Base-by-base conservation (phyloP, 2,329 filamentous ascomycete species). In the Monilinia aucupariae region DNA sequence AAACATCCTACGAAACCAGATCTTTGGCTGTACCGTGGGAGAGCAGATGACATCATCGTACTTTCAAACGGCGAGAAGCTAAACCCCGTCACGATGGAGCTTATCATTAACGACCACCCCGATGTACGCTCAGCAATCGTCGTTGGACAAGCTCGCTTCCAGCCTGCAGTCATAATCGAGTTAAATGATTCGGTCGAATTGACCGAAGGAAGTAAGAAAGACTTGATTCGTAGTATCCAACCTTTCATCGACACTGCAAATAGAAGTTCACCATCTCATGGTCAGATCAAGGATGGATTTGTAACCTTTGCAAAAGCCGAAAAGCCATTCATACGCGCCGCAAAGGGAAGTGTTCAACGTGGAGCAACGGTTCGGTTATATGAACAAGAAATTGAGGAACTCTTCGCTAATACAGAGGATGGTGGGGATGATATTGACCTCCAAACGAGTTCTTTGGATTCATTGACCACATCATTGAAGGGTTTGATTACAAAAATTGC, bases 11-110 rank as follows among this genome's bases (percentile, higher is more conserved):
- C 39, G 6, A 41, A 22, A 22, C 49, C 56, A 20, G 58, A 49
- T 25, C 10, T 50, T 20, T 61, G 62, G 62, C 30, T 39, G 10
- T 49, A 54, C 27, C 39, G 50, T 1, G 56, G 56, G 3, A 59
- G 77, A 6, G 64, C 66, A 12, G 76, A 79, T 61, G 77, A 79
- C 67, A 71, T 78, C 25, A 75, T 79, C 45, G 75, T 78, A 0
- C 70, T 78, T 32, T 74, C 72, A 27, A 78, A 75, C 49, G 78
- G 78, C 3, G 76, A 78, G 61, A 80, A 79, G 64, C 72, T 78
- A 2, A 63, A 63, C 4, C 61, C 61, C 3, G 22, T 52, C n/a
- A 60, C 58, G 10, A 48, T 64, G 30, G 62, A 64, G 22, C 30
- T 45, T 2, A 55, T 25, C 9, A 64, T 61, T 17, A 25, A 30